Conservation (phyloP, 2,329 filamentous ascomycete species). For the Cyphellophora europaea region DNA sequence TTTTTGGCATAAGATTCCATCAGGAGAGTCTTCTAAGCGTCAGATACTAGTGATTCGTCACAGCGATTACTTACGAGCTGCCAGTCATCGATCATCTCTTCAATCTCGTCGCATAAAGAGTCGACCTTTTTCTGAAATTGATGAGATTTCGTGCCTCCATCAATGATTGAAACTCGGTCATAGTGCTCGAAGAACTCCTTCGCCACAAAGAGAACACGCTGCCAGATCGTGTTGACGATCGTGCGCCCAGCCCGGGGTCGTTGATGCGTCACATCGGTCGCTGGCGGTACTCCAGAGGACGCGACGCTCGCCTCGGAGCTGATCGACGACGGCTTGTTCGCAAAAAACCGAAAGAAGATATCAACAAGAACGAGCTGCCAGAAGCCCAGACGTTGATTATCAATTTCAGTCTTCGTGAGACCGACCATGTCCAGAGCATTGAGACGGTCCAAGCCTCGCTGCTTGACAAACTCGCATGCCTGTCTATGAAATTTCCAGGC, state of each 20-base stretch:
- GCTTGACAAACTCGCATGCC: constrained; percentile 1
- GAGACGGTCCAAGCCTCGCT: neutral
- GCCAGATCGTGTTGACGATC: neutral
- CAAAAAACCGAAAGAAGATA: neutral
- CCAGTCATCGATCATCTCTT: constrained; percentile 1
- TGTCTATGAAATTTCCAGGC: neutral
- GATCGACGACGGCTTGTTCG: neutral
- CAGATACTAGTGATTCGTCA: too few species aligned
- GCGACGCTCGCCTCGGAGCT: neutral
- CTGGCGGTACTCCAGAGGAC: neutral
- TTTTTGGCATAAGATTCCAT: neutral
- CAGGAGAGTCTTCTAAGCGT: too few species aligned
- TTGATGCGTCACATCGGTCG: neutral
- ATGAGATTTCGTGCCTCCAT: too few species aligned
- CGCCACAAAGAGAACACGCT: neutral
- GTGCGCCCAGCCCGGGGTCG: neutral
- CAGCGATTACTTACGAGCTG: constrained; percentile 1
- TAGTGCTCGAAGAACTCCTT: neutral
- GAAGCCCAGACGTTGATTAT: neutral
- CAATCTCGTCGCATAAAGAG: constrained; percentile 1
- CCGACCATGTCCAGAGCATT: neutral
- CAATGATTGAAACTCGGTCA: neutral
- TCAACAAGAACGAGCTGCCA: constrained; percentile 1
- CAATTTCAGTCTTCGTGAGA: neutral
- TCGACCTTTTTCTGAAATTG: neutral